Evolutionary conservation across 371 early-diverging fungal species (phyloP), one percentile per base, ranked within the genome.

Genomic region (Syncephalis fuscata): DNA sequence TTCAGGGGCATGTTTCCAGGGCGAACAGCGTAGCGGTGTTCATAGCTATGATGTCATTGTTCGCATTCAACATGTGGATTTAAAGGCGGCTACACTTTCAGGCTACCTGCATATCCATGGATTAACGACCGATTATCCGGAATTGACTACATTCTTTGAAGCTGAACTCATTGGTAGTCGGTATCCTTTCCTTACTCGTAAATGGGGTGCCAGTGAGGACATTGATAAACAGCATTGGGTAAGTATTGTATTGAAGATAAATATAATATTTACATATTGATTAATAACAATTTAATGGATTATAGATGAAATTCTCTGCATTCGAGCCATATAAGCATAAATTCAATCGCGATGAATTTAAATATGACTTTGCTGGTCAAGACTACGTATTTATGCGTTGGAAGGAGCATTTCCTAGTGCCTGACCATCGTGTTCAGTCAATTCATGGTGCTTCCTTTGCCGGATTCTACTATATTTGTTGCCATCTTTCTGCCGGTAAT

Each of bases 321-420:
- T 88, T 85, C 55, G 56, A 62, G 27, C 71, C 70, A 52, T 61
- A 60, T 68, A 57, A 62, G 39, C 59, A 70, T n/a, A 56, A 50
- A 1, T 85, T 90, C 56, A 79, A 82, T 50, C 44, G 75, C 26
- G 81, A 85, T 48, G 68, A 61, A 19, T 79, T 80, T 58, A 58
- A 58, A 8, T 83, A 79, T 54, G 80, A 86, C 61, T 80, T 75
- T 45, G 52, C 62, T 22, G 69, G 76, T 53, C 65, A 69, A 38
- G 84, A 89, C 51, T 74, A 72, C 52, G 64, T 95, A 22, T 95
- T 85, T 59, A 95, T 95, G 95, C 76, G 95, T 26, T 92, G 93
- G 93, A 95, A 92, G 73, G 96, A 95, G 61, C 83, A 82, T 50
- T 95, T 93, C 61, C 61, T 95, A 39, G 89, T 93, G 2, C 94